Percentiles rank a stretch among this genome's conserved stretches.
Evolutionary conservation across 768 basidiomycete species (phyloP).

Genomic region (Ramaria sp.): DNA sequence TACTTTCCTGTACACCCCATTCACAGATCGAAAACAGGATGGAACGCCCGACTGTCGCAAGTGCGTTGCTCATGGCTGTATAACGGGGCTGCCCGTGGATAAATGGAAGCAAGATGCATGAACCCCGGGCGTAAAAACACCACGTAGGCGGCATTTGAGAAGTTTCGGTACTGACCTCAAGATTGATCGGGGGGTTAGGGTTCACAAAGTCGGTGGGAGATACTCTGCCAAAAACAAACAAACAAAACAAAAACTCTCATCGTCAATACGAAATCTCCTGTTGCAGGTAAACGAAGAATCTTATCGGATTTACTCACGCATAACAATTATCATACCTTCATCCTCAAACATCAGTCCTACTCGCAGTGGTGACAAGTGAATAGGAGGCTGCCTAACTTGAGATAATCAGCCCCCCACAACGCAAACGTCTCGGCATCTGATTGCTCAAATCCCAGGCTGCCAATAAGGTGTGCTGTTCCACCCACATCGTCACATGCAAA

Average conservation of each 20-base stretch:
- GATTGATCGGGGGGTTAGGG: conserved; percentile 30
- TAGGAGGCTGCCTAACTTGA: conserved; percentile 20
- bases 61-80: conserved; percentile 34
- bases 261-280: neutral
- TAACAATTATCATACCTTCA: conserved; percentile 37
- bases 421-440: conserved; percentile 38
- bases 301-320: conserved; percentile 18
- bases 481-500: conserved; percentile 36
- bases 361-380: neutral
- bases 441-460: conserved; percentile 34
- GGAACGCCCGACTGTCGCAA: conserved; percentile 31
- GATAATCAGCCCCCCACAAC: conserved; percentile 31
- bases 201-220: conserved; percentile 35
- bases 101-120: neutral
- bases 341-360: neutral
- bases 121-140: neutral
- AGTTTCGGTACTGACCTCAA: conserved; percentile 13
- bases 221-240: conserved; percentile 15
- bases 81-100: conserved; percentile 28
- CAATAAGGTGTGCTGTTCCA: conserved; percentile 33
- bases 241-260: too few relatives aligned
- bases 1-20: conserved; percentile 33
- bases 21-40: conserved; percentile 43
- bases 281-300: conserved; percentile 4
- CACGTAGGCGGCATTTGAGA: neutral